Evolutionary conservation across 352 stramenopile species (phyloP), one percentile per base, ranked within the genome.

Genomic region (Thraustotheca clavata): DNA sequence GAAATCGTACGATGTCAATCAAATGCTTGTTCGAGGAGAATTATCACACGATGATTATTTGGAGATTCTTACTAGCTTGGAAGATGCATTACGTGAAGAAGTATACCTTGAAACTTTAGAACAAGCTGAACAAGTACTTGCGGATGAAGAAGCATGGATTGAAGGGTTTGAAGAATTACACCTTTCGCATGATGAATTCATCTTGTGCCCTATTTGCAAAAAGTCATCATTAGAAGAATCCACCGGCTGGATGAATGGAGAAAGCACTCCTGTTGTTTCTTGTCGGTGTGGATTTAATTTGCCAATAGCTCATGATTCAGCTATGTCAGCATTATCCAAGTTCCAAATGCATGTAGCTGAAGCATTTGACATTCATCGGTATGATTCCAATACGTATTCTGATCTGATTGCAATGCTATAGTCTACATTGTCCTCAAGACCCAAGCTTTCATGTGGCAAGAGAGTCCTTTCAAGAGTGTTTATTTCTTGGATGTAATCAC

Each of bases 31-130:
- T 0, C 46, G 67, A 26, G 83, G 83, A 3, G 73, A 77, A 40
- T 70, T 92, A 12, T 75, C 73, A 14, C 75, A 92, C 22, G 69
- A 75, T 41, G 83, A 92, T 52, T 92, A 90, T 38, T 46, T 90
- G 47, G 80, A 90, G 7, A 83, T 92, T 26, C 67, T 89, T 18
- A 79, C 87, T 59, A 68, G 79, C 55, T 69, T 92, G 46, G 83
- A 92, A 61, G 78, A 88, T 34, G 80, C 76, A 43, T 70, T 92
- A 36, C 69, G 61, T 2, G 63, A 81, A 22, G 80, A 89, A 29
- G 71, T 74, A 48, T 59, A 77, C 12, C 35, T 36, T 11, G 72
- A 73, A 3, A 71, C 80, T 20, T 26, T 38, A 24, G 40, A 35
- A 18, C 26, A 54, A 33, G 57, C 57, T 11, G 57, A 65, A 33